phyloP scores from a whole-genome alignment of 1,139 yeast species.

The Spencermartinsiella ligniputridi region DNA sequence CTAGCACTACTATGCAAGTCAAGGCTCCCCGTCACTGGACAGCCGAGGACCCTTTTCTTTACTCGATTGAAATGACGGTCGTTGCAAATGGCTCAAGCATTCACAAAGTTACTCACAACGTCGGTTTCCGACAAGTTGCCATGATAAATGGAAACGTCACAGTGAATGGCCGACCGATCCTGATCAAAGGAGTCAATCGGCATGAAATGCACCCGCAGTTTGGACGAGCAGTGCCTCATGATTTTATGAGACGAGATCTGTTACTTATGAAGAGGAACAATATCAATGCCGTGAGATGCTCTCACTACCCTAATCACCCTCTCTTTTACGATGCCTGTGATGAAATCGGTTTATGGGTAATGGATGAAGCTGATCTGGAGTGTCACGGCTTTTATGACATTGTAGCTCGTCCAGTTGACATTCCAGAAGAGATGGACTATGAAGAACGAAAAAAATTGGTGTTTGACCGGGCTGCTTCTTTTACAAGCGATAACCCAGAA shows the following conservation, averaged over 20 bases:
- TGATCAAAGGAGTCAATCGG: slow-evolving; percentile 34
- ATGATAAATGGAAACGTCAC: slow-evolving; percentile 28
- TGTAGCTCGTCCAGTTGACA: slow-evolving; percentile 14
- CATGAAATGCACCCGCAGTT: slow-evolving; percentile 36
- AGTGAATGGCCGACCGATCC: slow-evolving; percentile 32
- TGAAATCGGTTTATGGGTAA: slow-evolving; percentile 34
- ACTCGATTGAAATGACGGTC: slow-evolving; percentile 19
- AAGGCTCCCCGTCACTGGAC: slow-evolving; percentile 28
- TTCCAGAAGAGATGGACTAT: slow-evolving; percentile 15
- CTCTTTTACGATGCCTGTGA: slow-evolving; percentile 20
- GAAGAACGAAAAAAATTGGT: slow-evolving; percentile 12
- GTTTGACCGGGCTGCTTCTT: slow-evolving; percentile 16
- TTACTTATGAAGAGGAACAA: slow-evolving; percentile 33
- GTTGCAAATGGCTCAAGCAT: slow-evolving; percentile 6
- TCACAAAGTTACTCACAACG: slow-evolving; percentile 14
- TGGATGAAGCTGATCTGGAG: slow-evolving; percentile 38
- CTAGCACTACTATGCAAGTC: slow-evolving; percentile 2
- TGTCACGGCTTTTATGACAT: slow-evolving; percentile 33
- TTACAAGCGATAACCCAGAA: slow-evolving; percentile 29
- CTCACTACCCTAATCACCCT: slow-evolving; percentile 33
- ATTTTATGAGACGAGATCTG: slow-evolving; percentile 31
- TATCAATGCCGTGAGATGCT: slow-evolving; percentile 34
- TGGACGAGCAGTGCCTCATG: slow-evolving; percentile 37
- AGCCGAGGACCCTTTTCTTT: slow-evolving; percentile 35
- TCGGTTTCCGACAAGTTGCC: slow-evolving; percentile 34